These are phyloP conservation scores for Canariomyces notabilis DNA, from an alignment of 2,329 filamentous ascomycete species.

Conservation along the genomic window DNA sequence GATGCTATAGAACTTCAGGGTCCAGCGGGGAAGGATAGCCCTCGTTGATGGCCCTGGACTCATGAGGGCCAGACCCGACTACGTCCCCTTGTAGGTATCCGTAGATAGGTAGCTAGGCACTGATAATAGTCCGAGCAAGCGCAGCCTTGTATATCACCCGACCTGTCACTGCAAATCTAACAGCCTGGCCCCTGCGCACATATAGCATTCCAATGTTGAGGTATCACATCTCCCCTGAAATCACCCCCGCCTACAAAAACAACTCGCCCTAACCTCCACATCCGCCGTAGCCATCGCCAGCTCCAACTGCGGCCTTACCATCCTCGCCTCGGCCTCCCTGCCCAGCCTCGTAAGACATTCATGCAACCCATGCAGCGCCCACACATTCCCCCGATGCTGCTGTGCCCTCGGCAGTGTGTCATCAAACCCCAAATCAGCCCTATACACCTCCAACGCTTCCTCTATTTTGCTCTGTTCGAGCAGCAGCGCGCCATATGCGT, in stretches of 20 bases:
- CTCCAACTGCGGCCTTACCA: slow-evolving; percentile 41
- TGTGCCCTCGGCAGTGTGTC: slow-evolving; percentile 57
- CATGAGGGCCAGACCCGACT: too few relatives aligned
- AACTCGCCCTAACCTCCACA: slow-evolving; percentile 52
- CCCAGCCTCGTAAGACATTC: slow-evolving; percentile 60
- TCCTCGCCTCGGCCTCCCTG: slow-evolving; percentile 35
- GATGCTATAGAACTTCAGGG: too few relatives aligned
- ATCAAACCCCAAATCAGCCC: slow-evolving; percentile 56
- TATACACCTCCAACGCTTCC: slow-evolving; percentile 53
- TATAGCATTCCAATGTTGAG: too few relatives aligned
- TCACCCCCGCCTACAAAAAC: slow-evolving; percentile 51
- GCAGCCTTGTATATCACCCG: too few relatives aligned
- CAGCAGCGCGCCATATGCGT: slow-evolving; percentile 65
- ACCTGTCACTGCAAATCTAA: too few relatives aligned
- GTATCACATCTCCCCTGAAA: too few relatives aligned
- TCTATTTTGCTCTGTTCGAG: slow-evolving; percentile 59
- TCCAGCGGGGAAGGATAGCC: too few relatives aligned
- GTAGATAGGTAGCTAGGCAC: too few relatives aligned
- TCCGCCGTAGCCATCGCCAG: slow-evolving; percentile 53
- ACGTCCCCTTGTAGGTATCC: too few relatives aligned
- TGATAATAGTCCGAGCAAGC: too few relatives aligned
- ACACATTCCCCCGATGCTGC: slow-evolving; percentile 68
- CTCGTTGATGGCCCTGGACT: too few relatives aligned
- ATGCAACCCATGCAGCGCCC: slow-evolving; percentile 68
- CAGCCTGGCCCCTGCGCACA: too few relatives aligned